Evolutionary conservation across 306 rosid species (phyloP).

Genomic region (Dryas drummondii): DNA sequence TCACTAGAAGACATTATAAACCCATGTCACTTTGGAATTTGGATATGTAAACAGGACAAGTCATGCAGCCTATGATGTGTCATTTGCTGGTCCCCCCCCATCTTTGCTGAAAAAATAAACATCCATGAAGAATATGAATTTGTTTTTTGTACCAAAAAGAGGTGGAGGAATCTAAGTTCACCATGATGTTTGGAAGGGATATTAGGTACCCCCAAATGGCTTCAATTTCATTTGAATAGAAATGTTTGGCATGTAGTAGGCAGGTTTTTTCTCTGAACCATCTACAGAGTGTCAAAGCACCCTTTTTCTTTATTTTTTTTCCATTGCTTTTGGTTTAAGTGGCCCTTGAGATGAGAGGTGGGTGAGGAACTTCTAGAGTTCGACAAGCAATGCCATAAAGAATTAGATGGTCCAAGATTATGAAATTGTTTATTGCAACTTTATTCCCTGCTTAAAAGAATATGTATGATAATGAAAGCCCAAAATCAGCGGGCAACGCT

Average conservation of each 20-base stretch:
- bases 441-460: conserved; percentile 12
- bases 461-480: neutral
- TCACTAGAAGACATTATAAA: neutral
- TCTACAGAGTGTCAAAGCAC: neutral
- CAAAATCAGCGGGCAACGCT: neutral
- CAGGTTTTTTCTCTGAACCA: conserved; percentile 1
- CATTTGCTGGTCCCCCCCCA: conserved; percentile 5
- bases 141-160: neutral
- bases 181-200: neutral
- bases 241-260: neutral
- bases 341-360: conserved; percentile 1
- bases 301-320: neutral
- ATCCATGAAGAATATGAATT: neutral
- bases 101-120: neutral
- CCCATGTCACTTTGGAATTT: neutral
- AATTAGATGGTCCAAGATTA: neutral
- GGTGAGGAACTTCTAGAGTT: neutral
- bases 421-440: neutral
- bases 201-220: neutral
- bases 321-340: conserved; percentile 20
- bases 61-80: neutral
- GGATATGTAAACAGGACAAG: neutral
- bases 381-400: conserved; percentile 2
- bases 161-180: conserved; percentile 13
- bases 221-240: conserved; percentile 1